phyloP scores from a whole-genome alignment of 23 red algal species.

The Gracilaria gracilis region DNA sequence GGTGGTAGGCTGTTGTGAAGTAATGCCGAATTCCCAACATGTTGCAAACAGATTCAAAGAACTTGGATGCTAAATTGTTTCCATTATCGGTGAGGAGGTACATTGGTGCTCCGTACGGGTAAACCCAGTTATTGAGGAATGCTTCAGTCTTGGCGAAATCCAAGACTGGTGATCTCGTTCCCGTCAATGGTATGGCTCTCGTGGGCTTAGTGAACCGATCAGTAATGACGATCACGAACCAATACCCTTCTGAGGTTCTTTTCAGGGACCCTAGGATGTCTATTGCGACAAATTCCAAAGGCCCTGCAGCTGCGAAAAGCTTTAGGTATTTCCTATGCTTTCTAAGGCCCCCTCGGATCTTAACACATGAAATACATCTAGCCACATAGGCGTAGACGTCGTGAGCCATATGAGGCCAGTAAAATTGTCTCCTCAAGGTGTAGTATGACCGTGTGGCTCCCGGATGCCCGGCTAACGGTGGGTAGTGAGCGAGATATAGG shows the following conservation, averaged over 20 bases:
- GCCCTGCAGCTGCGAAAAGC: background rate
- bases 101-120: background rate
- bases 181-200: background rate
- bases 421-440: background rate
- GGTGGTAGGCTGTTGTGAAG: slow-evolving; percentile 11
- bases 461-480: too few species aligned
- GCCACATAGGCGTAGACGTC: too few species aligned
- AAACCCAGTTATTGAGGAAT: slow-evolving; percentile 5
- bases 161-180: background rate
- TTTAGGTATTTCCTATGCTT: too few species aligned
- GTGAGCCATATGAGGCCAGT: background rate
- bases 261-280: background rate
- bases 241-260: background rate
- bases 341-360: too few species aligned
- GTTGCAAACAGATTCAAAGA: background rate
- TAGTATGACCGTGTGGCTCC: background rate
- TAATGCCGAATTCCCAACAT: background rate
- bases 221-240: background rate
- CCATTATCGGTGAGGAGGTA: slow-evolving; percentile 9
- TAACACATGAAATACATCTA: too few species aligned
- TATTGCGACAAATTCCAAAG: background rate
- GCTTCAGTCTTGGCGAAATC: background rate
- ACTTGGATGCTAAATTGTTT: background rate
- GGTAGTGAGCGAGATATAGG: too few species aligned
- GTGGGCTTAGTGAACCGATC: slow-evolving; percentile 22